Evolutionary conservation across 768 basidiomycete genomes (phyloP).

Genomic region (Lactarius deliciosus): DNA sequence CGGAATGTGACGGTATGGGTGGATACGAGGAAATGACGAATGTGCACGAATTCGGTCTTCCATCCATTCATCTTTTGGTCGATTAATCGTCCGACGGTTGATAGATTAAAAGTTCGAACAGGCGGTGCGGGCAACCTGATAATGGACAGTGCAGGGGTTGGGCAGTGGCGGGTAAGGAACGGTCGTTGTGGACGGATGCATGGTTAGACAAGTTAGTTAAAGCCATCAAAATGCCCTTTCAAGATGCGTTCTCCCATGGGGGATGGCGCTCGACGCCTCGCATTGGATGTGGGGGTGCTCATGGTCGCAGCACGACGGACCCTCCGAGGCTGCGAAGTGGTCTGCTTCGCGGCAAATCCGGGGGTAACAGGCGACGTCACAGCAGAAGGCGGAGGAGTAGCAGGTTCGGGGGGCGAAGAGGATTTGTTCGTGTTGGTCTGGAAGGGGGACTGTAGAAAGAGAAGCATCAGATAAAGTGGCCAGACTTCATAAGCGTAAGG

Average conservation of each 20-base stretch:
- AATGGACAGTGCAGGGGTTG: neutral
- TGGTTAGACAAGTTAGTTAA: conserved; percentile 50
- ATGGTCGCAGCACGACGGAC: conserved; percentile 61
- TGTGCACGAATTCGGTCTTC: neutral
- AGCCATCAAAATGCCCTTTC: conserved; percentile 89
- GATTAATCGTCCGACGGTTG: conserved; percentile 11
- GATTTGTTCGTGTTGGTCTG: conserved; percentile 13
- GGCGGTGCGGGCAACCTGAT: neutral
- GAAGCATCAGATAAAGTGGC: conserved; percentile 17
- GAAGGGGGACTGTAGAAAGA: conserved; percentile 26
- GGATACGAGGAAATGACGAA: neutral
- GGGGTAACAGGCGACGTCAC: conserved; percentile 1
- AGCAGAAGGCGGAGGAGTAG: conserved; percentile 27
- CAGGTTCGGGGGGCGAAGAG: conserved; percentile 22
- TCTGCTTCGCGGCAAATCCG: conserved; percentile 12
- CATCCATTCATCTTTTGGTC: conserved; percentile 19
- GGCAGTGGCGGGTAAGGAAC: neutral
- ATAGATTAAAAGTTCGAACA: conserved; percentile 1
- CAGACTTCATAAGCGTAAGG: neutral
- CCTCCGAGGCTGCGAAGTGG: conserved; percentile 32
- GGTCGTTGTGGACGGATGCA: too few species aligned
- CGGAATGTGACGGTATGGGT: neutral
- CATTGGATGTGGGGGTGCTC: conserved; percentile 43
- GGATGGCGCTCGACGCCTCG: conserved; percentile 63
- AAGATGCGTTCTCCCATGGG: conserved; percentile 91